Base-by-base conservation (phyloP, 2,329 filamentous ascomycete species). In the Arthrobotrys sinensis region DNA sequence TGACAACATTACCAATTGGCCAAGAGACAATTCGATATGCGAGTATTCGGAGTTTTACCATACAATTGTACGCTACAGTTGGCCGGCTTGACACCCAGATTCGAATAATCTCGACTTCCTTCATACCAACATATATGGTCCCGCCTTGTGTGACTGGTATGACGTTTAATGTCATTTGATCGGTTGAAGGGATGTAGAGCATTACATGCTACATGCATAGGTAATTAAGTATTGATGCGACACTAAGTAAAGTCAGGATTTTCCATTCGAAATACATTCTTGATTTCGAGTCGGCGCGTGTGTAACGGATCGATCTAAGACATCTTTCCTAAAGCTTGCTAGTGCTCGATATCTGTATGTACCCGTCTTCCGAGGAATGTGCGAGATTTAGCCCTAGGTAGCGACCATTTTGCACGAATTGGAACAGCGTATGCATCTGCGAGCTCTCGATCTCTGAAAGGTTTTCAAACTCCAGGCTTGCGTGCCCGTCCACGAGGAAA, bases 281-380 rank as follows among this genome's bases (percentile, higher is more conserved):
- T 60, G 55, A 60, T 60, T 43, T 16, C 36, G 34, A 60, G 38
- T 34, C 14, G n/a, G 46, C 28, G 46, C 28, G 48, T 68, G 64
- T 68, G 64, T 55, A 68, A 68, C 64, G 38, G 36, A 55, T 68
- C 64, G 36, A 55, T 68, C 64, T 57, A 45, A 55, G 48, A 68
- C 48, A 68, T 43, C 1, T 4, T 43, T 60, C 48, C 64, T 21
- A 21, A 55, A 68, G 1, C 38, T 24, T 28, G 24, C 50, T 68
- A 68, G 64, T 19, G 14, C 24, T 12, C 14, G 16, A n/a, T 60
- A 16, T 40, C 16, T 43, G 55, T 43, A 24, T 14, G 14, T 21
- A 40, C 36, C 16, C 46, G 64, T 46, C 28, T 46, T 45, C 64
- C 40, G 64, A 46, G 10, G 16, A 45, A 55, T 57, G 48, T 40